A percentile compares a stretch with the other conserved stretches of the same genome.
Evolutionary conservation across 768 basidiomycete species (phyloP).

Genomic region (Kwoniella sp.): DNA sequence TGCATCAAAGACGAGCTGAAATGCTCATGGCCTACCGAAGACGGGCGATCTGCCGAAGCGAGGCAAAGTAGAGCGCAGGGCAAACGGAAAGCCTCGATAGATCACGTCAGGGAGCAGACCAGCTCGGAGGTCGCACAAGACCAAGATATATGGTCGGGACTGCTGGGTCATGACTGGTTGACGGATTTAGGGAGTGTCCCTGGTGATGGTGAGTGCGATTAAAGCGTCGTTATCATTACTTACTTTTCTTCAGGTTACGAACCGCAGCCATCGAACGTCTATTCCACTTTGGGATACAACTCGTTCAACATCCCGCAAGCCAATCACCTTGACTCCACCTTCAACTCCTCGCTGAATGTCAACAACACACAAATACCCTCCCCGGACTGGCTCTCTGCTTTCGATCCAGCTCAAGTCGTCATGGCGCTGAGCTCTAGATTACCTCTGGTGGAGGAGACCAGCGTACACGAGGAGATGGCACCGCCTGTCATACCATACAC

Average conservation of each 20-base stretch:
- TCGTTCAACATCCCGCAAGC: not conserved
- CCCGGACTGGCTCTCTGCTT: slow-evolving; percentile 7
- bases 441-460: slow-evolving; percentile 31
- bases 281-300: not conserved
- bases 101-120: not conserved
- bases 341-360: not conserved
- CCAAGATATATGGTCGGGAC: slow-evolving; percentile 1
- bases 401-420: slow-evolving; percentile 28
- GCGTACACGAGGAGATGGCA: slow-evolving; percentile 7
- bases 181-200: not conserved
- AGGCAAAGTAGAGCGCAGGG: slow-evolving; percentile 12
- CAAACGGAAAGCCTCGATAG: slow-evolving; percentile 6
- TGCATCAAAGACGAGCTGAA: slow-evolving; percentile 21
- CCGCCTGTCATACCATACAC: slow-evolving; percentile 1
- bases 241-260: not conserved
- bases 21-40: slow-evolving; percentile 34
- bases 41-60: slow-evolving; percentile 31
- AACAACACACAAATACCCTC: not conserved
- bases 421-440: slow-evolving; percentile 29
- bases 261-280: not conserved
- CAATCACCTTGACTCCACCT: not conserved
- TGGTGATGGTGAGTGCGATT: not conserved
- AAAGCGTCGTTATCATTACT: too few species aligned
- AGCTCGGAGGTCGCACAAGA: not conserved
- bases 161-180: slow-evolving; percentile 9